Evolutionary conservation across 140 eudicot genomes (phyloP).

Genomic region (Anethum foeniculum): DNA sequence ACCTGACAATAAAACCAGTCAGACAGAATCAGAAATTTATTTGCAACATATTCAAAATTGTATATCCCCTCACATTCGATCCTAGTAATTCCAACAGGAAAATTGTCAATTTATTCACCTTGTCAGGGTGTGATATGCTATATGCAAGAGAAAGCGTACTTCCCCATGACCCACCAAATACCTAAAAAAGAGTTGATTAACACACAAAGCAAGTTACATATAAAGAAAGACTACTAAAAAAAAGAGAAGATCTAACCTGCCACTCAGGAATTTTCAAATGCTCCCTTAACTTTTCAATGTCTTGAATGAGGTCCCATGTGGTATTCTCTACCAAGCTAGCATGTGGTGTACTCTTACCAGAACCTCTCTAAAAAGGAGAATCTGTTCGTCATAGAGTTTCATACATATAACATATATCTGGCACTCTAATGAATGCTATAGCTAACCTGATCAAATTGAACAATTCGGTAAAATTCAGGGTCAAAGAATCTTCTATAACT

Average conservation of each 20-base stretch:
- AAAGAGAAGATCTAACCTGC: conserved; percentile 47
- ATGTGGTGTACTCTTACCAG: conserved; percentile 96
- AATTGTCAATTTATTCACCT: conserved; percentile 29
- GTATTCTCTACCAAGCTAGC: conserved; percentile 94
- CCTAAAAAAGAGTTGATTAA: conserved; percentile 37
- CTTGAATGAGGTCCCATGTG: conserved; percentile 84
- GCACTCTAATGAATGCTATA: conserved; percentile 4
- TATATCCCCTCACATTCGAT: not conserved
- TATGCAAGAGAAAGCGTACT: conserved; percentile 98
- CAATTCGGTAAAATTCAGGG: conserved; percentile 72
- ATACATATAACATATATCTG: not conserved
- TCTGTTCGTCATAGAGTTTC: conserved; percentile 10
- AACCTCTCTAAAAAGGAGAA: conserved; percentile 60
- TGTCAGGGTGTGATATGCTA: conserved; percentile 90
- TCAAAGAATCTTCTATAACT: conserved; percentile 86
- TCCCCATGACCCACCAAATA: conserved; percentile 99
- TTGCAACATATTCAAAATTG: not conserved
- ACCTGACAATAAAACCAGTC: conserved; percentile 35
- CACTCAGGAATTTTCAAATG: conserved; percentile 83
- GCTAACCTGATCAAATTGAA: conserved; percentile 87
- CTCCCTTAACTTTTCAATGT: conserved; percentile 77
- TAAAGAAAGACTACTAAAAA: not conserved
- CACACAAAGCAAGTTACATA: conserved; percentile 4
- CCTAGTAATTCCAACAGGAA: not conserved
- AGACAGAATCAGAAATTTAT: not conserved